Base-by-base conservation (phyloP, 306 rosid genomes). In the Fragaria iinumae region DNA sequence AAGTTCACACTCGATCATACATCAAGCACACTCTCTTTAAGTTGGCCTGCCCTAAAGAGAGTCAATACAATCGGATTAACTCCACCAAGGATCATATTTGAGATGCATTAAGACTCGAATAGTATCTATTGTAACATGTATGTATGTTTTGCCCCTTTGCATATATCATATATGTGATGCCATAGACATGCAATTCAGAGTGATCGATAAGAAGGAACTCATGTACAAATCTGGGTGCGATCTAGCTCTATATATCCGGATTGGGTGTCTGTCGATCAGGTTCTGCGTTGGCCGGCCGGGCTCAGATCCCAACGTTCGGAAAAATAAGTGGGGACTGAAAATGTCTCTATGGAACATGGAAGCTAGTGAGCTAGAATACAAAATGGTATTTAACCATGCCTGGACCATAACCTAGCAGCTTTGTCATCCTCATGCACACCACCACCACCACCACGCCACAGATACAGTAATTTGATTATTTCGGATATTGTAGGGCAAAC, bases 321-420 rank as follows among this genome's bases (percentile, higher is more conserved):
- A 32, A 41, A 18, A 4, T 2, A 5, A 55, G 75, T 72, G 32
- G 75, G 75, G 75, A 20, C 75, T 44, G 23, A 52, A 56, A 20
- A 29, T 12, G 11, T 50, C 29, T 50, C 18, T 2, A 9, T 49
- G 32, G 11, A 21, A 13, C 21, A 67, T 29, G 21, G 12, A 67
- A 11, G 34, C 49, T 18, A 17, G n/a, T 20, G 36, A 47, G 29
- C 13, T 69, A 23, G 16, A 56, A 70, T 83, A 76, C 84, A 80
- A 82, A 84, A 81, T 71, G 78, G 43, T 80, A 73, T 77, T 81
- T 13, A 80, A 76, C 92, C 96, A 82, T 72, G 80, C 77, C 53
- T 49, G 89, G 91, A 60, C 92, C 90, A 86, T 88, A 77, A 70
- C 71, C 65, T 64, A 55, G 76, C 41, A 36, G 6, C 39, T 65